Conservation (phyloP, 768 basidiomycete species). For the Hypholoma sublateritium region DNA sequence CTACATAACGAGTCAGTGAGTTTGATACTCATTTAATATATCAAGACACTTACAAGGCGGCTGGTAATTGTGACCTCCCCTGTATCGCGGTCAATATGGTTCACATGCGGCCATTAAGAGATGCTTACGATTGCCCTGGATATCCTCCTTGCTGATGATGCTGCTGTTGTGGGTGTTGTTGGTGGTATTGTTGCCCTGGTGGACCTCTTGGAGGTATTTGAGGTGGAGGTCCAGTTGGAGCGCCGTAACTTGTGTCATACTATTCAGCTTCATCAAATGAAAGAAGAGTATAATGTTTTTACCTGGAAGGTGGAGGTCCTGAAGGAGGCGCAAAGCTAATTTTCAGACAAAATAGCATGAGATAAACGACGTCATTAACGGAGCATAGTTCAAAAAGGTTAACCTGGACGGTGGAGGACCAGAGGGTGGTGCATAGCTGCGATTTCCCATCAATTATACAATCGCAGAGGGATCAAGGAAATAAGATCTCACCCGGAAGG, state of each 20-base stretch:
- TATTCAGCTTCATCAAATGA: neutral
- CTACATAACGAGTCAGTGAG: slow-evolving; percentile 9
- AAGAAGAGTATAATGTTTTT: no score
- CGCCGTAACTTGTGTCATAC: no score
- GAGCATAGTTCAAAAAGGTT: neutral
- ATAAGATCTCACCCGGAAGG: no score
- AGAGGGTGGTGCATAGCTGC: neutral
- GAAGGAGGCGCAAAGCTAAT: slow-evolving; percentile 26
- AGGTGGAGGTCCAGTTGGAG: no score
- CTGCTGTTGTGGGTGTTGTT: slow-evolving; percentile 20
- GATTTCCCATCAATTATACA: neutral
- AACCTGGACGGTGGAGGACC: slow-evolving; percentile 2
- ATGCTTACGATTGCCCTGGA: slow-evolving; percentile 14
- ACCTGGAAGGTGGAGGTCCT: slow-evolving; percentile 14
- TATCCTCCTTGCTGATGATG: slow-evolving; percentile 16
- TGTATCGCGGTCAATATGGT: slow-evolving; percentile 6
- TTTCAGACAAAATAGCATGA: no score
- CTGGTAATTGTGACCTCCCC: slow-evolving; percentile 20
- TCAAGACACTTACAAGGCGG: slow-evolving; percentile 14
- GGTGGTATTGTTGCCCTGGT: slow-evolving; percentile 45
- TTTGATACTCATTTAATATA: slow-evolving; percentile 14
- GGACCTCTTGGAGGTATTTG: slow-evolving; percentile 25
- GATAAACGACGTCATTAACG: neutral
- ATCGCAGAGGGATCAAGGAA: no score
- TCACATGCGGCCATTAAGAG: neutral